Base-by-base conservation (phyloP, 345 rosid species). In the Citrus inodora region DNA sequence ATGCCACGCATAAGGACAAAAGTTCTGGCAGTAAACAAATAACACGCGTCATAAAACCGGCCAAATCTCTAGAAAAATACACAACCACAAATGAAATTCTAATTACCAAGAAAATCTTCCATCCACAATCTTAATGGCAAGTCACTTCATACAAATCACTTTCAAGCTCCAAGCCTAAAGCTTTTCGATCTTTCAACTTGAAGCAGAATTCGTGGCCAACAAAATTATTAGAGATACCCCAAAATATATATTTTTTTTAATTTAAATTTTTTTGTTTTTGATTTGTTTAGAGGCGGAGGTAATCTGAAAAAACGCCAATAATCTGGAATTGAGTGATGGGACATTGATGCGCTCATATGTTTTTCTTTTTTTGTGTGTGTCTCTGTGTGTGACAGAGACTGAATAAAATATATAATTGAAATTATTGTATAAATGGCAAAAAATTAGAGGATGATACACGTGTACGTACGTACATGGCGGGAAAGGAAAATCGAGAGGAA, bases 101-200 rank as follows among this genome's bases (percentile, higher is more conserved):
- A 68, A 83, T 79, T 76, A 86, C 88, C 82, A 13, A 33, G 79
- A 86, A 84, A 77, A 74, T 70, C 64, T 71, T 80, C 74, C 74
- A 78, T 66, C 85, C 85, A 85, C 82, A 73, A 70, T 66, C n/a
- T 25, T 3, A 61, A 28, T 17, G 25, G 24, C 17, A 42, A 13
- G 71, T 48, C 63, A 64, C 24, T 51, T 48, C 22, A 65, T 28
- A 65, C 63, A 64, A 65, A 51, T 81, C 75, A 51, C 82, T 81
- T 72, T 83, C 79, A 24, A 56, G 60, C 84, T 59, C 74, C 37
- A 61, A 75, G 42, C 66, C 70, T 42, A 77, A 61, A 63, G 88
- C 81, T 83, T 82, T 82, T 79, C 46, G 74, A 84, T 80, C 35
- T 38, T 1, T 16, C 56, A 17, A 51, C 56, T 51, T 51, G 70